These are phyloP conservation scores for Themeda triandra DNA, from an alignment of 176 grass and related monocot species.

Conservation along the genomic window DNA sequence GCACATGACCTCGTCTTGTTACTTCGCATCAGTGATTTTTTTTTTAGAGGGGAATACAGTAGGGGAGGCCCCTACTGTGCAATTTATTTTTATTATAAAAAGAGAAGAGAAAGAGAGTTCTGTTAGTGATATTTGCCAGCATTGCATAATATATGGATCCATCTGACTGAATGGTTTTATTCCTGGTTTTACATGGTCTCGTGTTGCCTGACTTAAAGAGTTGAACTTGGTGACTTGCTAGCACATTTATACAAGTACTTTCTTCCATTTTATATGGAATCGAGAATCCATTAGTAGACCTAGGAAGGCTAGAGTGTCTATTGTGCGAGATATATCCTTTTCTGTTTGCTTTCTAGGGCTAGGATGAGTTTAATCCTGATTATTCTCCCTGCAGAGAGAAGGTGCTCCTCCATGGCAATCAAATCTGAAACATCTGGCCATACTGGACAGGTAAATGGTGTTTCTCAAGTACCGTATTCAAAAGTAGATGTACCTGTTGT, in stretches of 20 bases:
- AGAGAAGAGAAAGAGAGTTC: background rate
- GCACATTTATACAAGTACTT: background rate
- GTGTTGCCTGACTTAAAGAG: background rate
- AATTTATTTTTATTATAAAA: background rate
- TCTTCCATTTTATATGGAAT: background rate
- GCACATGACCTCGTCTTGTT: background rate
- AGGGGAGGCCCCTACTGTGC: background rate
- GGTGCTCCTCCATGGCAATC: slow-evolving; percentile 23
- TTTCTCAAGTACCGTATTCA: slow-evolving; percentile 28
- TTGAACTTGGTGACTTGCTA: background rate
- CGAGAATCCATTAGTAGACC: background rate
- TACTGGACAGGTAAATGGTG: slow-evolving; percentile 59
- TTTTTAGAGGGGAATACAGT: background rate
- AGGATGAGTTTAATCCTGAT: slow-evolving; percentile 30
- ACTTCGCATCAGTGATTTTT: background rate
- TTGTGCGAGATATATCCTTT: background rate
- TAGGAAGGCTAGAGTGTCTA: background rate
- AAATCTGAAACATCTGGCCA: slow-evolving; percentile 49
- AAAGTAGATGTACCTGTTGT: slow-evolving; percentile 49
- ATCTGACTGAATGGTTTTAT: background rate
- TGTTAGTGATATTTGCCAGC: background rate
- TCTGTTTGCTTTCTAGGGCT: background rate
- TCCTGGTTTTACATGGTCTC: background rate
- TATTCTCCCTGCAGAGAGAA: slow-evolving; percentile 29
- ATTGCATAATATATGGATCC: background rate